Conservation (phyloP, 2,329 filamentous ascomycete species). For the Metarhizium guizhouense region DNA sequence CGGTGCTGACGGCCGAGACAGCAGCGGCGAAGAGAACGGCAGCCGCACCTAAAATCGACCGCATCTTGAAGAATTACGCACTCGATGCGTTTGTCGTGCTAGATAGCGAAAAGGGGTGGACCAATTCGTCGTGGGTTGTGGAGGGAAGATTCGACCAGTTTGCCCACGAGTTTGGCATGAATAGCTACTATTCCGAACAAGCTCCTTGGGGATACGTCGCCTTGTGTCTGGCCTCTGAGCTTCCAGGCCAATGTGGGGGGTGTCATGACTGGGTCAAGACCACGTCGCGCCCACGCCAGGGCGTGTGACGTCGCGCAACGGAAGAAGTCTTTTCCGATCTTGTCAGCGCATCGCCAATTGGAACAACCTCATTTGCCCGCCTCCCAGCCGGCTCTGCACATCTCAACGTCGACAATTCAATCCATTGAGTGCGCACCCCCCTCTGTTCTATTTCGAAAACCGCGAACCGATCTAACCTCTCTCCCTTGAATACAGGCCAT, state of each 20-base stretch:
- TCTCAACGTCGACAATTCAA: not conserved
- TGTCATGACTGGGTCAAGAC: not conserved
- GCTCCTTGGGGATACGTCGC: slow-evolving; percentile 26
- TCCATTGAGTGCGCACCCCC: not conserved
- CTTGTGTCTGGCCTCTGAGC: slow-evolving; percentile 12
- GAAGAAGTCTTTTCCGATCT: slow-evolving; percentile 3
- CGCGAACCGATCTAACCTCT: not conserved
- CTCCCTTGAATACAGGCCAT: slow-evolving; percentile 11
- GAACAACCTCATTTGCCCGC: not conserved
- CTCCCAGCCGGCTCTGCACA: not conserved
- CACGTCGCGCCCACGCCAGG: not conserved
- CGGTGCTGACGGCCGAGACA: slow-evolving; percentile 68
- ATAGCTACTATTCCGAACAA: slow-evolving; percentile 7
- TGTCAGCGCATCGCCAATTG: not conserved
- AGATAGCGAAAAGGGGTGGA: not conserved
- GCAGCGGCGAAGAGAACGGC: slow-evolving; percentile 57
- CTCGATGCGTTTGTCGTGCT: not conserved
- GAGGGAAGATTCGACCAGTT: not conserved
- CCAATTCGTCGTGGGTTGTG: not conserved
- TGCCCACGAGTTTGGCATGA: not conserved
- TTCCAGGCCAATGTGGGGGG: not conserved
- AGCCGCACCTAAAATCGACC: slow-evolving; percentile 63
- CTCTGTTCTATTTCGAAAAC: not conserved
- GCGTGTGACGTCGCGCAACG: not conserved
- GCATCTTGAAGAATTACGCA: slow-evolving; percentile 42